Base-by-base conservation (phyloP, 352 stramenopile species). In the Globisporangium ultimum region DNA sequence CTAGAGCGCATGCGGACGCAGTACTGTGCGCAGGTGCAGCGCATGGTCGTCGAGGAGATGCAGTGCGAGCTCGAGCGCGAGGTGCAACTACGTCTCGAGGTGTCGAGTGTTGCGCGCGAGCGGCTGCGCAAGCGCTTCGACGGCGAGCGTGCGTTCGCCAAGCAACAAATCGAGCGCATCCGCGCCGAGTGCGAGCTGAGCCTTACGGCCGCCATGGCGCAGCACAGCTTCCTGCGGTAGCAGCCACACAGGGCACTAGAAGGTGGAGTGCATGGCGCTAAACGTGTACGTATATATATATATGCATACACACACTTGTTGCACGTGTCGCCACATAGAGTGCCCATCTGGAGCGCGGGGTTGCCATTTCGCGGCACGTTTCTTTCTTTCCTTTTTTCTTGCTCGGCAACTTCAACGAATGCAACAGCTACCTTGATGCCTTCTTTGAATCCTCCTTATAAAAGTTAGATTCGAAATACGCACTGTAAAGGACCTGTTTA, bases 191-290 rank as follows among this genome's bases (percentile, higher is more conserved):
- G 80, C 56, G 78, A 91, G 65, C 64, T 88, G 65, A 71, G 70
- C 53, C 78, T 91, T 49, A 80, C 76, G 0, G 56, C 76, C 0
- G 76, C 73, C 7, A 87, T 87, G 64, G 75, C 76, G 43, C 78
- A 88, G 64, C 81, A 72, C 70, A 93, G 91, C 60, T 60, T 93
- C 28, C 66, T 93, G 17, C 76, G 84, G 11, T 93, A 73, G 53
- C 32, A 73, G 53, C 32, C 22, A 13, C 9, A 14, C 18, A 20
- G 14, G n/a, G 21, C 22, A n/a, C 32, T 6, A 14, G 34, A 45
- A 14, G 20, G 22, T 17, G 41, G 3, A 1, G 12, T 46, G 17
- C n/a, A 36, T 24, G 41, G 12, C 10, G 41, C 6, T 47, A 43
- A 15, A 8, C 40, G 10, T 45, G 40, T n/a, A 43, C 14, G 8